A percentile compares a stretch with the other conserved stretches of the same genome.
Evolutionary conservation across 2,329 filamentous ascomycete genomes (phyloP).

Genomic region (Penicillium sp.): DNA sequence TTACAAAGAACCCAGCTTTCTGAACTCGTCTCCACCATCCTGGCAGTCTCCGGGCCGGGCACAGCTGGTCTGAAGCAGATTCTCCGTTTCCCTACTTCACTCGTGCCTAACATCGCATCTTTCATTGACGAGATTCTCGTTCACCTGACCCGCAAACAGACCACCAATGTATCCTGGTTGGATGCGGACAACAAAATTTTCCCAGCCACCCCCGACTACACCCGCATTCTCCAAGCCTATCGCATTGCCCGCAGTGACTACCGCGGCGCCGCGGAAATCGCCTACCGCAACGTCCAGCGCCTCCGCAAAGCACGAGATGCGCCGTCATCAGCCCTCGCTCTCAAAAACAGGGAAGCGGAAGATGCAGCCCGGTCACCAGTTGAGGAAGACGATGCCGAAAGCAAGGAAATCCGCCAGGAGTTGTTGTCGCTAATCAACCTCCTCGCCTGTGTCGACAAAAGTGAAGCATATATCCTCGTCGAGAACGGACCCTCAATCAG

Average conservation of each 20-base stretch:
- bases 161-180: conserved; percentile 55
- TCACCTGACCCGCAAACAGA: conserved; percentile 67
- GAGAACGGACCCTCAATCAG: conserved; percentile 42
- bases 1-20: conserved; percentile 71
- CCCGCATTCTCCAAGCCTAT: conserved; percentile 89
- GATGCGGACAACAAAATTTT: conserved; percentile 38
- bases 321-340: conserved; percentile 36
- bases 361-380: conserved; percentile 27
- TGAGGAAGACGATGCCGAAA: conserved; percentile 48
- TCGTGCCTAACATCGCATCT: conserved; percentile 65
- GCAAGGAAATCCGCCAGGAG: conserved; percentile 61
- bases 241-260: conserved; percentile 81
- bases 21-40: conserved; percentile 57
- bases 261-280: conserved; percentile 67
- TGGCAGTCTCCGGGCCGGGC: conserved; percentile 43
- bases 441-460: conserved; percentile 76
- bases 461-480: conserved; percentile 72
- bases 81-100: conserved; percentile 69
- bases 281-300: conserved; percentile 57
- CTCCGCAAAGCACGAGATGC: conserved; percentile 44
- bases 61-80: conserved; percentile 56
- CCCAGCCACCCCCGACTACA: conserved; percentile 64
- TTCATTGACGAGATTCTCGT: conserved; percentile 77
- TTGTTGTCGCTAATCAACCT: conserved; percentile 93
- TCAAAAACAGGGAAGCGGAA: conserved; percentile 39